A percentile compares a stretch with the other conserved stretches of the same genome.
phyloP scores from a whole-genome alignment of 768 basidiomycete species.

The Hericium rajendrae region DNA sequence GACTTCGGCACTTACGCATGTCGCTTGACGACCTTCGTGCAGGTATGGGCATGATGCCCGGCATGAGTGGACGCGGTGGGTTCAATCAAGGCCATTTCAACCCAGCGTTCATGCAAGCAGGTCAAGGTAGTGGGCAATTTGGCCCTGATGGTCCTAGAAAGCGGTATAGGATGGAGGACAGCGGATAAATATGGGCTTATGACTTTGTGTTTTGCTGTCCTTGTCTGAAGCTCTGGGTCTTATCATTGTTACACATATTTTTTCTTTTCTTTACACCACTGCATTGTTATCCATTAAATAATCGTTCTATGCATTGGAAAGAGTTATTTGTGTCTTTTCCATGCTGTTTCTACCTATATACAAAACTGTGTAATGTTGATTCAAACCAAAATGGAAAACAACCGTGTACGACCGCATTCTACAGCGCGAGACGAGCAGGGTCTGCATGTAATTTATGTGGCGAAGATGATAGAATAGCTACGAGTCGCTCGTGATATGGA shows the following conservation, averaged over 20 bases:
- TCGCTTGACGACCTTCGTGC: constrained; percentile 19
- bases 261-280: background rate
- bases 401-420: too few relatives aligned
- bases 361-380: too few relatives aligned
- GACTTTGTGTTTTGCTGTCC: background rate
- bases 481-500: too few relatives aligned
- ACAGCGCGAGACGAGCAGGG: too few relatives aligned
- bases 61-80: constrained; percentile 29
- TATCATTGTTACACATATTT: background rate
- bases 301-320: too few relatives aligned
- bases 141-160: constrained; percentile 43
- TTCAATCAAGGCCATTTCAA: constrained; percentile 62
- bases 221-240: background rate
- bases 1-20: constrained; percentile 9
- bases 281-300: too few relatives aligned
- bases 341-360: too few relatives aligned
- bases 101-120: constrained; percentile 56
- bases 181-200: constrained; percentile 14
- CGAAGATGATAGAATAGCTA: too few relatives aligned
- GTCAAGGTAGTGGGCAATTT: constrained; percentile 20
- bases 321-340: too few relatives aligned
- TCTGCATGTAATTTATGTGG: too few relatives aligned
- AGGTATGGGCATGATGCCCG: constrained; percentile 44
- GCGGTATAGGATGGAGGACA: constrained; percentile 46
- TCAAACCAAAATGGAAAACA: too few relatives aligned